phyloP scores from a whole-genome alignment of 2,329 filamentous ascomycete species.

The Colletotrichum falcatum region DNA sequence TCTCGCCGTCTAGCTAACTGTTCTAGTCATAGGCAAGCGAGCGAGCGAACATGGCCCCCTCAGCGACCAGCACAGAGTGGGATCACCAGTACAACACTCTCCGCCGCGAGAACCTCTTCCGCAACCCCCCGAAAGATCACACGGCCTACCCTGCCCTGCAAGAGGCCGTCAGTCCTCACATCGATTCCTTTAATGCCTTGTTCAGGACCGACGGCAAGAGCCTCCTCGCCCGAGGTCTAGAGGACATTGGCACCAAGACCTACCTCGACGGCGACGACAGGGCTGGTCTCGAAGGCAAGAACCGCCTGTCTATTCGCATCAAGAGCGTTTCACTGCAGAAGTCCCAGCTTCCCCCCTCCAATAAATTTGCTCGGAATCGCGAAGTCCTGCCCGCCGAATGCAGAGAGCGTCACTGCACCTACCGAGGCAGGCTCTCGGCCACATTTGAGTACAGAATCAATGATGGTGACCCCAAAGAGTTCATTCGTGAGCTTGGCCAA shows the following conservation, averaged over 20 bases:
- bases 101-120: slow-evolving; percentile 88
- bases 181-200: slow-evolving; percentile 94
- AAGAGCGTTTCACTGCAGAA: slow-evolving; percentile 87
- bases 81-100: slow-evolving; percentile 87
- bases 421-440: slow-evolving; percentile 86
- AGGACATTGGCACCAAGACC: slow-evolving; percentile 90
- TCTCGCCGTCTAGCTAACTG: slow-evolving; percentile 11
- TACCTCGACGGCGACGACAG: slow-evolving; percentile 86
- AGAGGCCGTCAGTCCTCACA: slow-evolving; percentile 88
- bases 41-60: slow-evolving; percentile 63
- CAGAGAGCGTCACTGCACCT: slow-evolving; percentile 91
- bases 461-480: slow-evolving; percentile 84
- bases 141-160: slow-evolving; percentile 90
- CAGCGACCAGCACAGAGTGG: slow-evolving; percentile 78
- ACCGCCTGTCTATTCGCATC: slow-evolving; percentile 81
- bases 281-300: slow-evolving; percentile 69
- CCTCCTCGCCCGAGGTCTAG: slow-evolving; percentile 77
- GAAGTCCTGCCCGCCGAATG: slow-evolving; percentile 93
- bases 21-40: slow-evolving; percentile 16
- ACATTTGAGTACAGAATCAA: slow-evolving; percentile 90
- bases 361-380: slow-evolving; percentile 86
- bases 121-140: slow-evolving; percentile 86
- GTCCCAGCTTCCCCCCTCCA: slow-evolving; percentile 80
- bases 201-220: slow-evolving; percentile 77
- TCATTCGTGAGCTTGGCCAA: slow-evolving; percentile 86